These are phyloP conservation scores for Penicillium nucicola DNA, from an alignment of 495 filamentous ascomycete genomes.

Conservation along the genomic window DNA sequence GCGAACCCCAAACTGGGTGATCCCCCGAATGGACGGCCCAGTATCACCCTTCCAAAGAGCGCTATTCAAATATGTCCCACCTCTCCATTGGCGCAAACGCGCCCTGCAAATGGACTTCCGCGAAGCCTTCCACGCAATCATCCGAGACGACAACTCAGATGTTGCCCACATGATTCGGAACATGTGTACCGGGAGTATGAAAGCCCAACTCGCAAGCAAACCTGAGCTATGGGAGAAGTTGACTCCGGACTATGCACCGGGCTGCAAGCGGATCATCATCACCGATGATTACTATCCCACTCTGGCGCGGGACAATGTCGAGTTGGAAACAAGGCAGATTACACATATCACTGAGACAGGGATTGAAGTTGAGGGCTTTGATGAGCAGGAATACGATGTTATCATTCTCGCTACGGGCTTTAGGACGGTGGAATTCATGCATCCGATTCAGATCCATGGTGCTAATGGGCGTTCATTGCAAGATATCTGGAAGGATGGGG, in stretches of 20 bases:
- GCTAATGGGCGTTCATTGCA: slow-evolving; percentile 34
- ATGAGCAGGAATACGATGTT: slow-evolving; percentile 47
- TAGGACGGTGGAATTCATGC: slow-evolving; percentile 52
- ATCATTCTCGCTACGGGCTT: slow-evolving; percentile 57
- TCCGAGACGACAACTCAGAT: slow-evolving; percentile 32
- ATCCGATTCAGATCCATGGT: slow-evolving; percentile 50
- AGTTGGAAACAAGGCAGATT: slow-evolving; percentile 48
- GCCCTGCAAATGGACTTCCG: slow-evolving; percentile 46
- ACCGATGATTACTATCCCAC: slow-evolving; percentile 54
- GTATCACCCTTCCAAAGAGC: slow-evolving; percentile 34
- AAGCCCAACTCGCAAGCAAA: slow-evolving; percentile 33
- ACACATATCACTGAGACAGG: slow-evolving; percentile 37
- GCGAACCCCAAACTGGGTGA: slow-evolving; percentile 66
- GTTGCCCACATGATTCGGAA: slow-evolving; percentile 31
- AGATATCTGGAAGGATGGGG: slow-evolving; percentile 49
- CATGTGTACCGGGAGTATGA: slow-evolving; percentile 25
- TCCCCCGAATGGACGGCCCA: slow-evolving; percentile 42
- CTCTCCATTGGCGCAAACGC: slow-evolving; percentile 44
- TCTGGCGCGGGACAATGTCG: slow-evolving; percentile 40
- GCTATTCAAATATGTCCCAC: slow-evolving; percentile 42
- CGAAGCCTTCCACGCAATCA: slow-evolving; percentile 38
- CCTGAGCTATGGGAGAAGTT: slow-evolving; percentile 48
- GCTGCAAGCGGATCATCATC: slow-evolving; percentile 57
- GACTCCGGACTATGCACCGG: slow-evolving; percentile 47
- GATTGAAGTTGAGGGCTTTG: slow-evolving; percentile 38